A percentile compares a stretch with the other conserved stretches of the same genome.
phyloP scores from a whole-genome alignment of 495 filamentous ascomycete genomes.

The Penicillium ochrochloron region DNA sequence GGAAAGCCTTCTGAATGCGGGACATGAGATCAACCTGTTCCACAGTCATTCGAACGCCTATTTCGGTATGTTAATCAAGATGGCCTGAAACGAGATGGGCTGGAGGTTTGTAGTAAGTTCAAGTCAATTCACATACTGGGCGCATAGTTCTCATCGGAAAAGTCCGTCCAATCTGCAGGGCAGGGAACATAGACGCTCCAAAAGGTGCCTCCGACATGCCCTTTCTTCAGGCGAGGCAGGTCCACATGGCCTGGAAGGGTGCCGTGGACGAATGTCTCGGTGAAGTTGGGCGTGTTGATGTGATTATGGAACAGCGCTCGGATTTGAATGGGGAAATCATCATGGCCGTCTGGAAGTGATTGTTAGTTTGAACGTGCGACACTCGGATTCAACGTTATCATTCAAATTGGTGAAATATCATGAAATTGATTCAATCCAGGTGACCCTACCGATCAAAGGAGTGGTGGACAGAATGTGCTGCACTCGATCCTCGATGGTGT shows the following conservation, averaged over 20 bases:
- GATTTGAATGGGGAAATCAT: conserved; percentile 82
- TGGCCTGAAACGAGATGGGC: too few relatives aligned
- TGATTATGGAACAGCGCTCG: conserved; percentile 71
- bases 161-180: conserved; percentile 71
- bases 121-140: conserved; percentile 38
- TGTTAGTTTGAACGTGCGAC: background rate
- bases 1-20: conserved; percentile 70
- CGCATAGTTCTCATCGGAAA: conserved; percentile 72
- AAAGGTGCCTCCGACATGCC: conserved; percentile 69
- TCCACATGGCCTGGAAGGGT: conserved; percentile 76
- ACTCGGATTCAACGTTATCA: background rate
- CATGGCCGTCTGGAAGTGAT: conserved; percentile 74
- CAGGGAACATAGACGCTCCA: conserved; percentile 90
- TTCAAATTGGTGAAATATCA: background rate
- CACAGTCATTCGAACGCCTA: conserved; percentile 71
- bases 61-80: background rate
- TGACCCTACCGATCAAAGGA: conserved; percentile 74
- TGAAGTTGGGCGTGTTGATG: conserved; percentile 78
- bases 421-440: background rate
- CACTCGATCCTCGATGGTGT: conserved; percentile 67
- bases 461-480: conserved; percentile 70
- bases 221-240: conserved; percentile 62
- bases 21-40: conserved; percentile 83
- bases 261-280: conserved; percentile 67
- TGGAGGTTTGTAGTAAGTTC: background rate